phyloP scores from a whole-genome alignment of 1,139 yeast species.

The Yamadazyma songkhlaensis region DNA sequence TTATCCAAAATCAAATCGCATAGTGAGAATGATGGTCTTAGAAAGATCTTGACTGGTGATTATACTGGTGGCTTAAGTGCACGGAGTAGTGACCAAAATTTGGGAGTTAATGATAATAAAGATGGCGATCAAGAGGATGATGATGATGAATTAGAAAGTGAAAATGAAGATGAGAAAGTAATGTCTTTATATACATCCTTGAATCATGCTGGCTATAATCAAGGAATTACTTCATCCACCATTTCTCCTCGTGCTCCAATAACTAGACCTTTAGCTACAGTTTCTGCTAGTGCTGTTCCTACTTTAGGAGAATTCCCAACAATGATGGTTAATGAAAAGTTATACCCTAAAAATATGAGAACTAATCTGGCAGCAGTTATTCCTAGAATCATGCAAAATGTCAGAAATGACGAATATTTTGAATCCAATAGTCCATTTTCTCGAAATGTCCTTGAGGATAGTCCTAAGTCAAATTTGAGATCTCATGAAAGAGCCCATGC shows the following conservation, averaged over 20 bases:
- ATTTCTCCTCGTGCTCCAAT: constrained; percentile 25
- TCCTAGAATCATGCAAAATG: constrained; percentile 10
- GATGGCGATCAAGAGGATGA: constrained; percentile 5
- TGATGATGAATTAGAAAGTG: constrained; percentile 31
- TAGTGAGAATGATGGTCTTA: constrained; percentile 9
- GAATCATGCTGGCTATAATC: constrained; percentile 24
- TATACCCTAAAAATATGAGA: constrained; percentile 19
- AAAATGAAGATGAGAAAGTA: constrained; percentile 50
- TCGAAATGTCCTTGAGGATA: constrained; percentile 22
- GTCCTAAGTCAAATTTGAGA: constrained; percentile 31
- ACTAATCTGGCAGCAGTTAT: constrained; percentile 9
- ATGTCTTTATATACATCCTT: constrained; percentile 49
- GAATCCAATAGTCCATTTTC: constrained; percentile 8
- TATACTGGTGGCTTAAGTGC: not conserved
- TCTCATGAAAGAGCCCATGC: constrained; percentile 68
- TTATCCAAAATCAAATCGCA: constrained; percentile 12
- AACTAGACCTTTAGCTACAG: constrained; percentile 16
- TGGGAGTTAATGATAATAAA: constrained; percentile 1
- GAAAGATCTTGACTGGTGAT: constrained; percentile 11
- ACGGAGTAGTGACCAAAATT: not conserved
- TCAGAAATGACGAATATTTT: constrained; percentile 4
- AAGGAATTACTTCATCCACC: constrained; percentile 16
- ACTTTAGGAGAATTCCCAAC: constrained; percentile 46
- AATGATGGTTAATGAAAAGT: constrained; percentile 29
- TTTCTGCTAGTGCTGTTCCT: constrained; percentile 30